Conservation (phyloP, 371 early-diverging fungal genomes). For the Mortierella sp. region DNA sequence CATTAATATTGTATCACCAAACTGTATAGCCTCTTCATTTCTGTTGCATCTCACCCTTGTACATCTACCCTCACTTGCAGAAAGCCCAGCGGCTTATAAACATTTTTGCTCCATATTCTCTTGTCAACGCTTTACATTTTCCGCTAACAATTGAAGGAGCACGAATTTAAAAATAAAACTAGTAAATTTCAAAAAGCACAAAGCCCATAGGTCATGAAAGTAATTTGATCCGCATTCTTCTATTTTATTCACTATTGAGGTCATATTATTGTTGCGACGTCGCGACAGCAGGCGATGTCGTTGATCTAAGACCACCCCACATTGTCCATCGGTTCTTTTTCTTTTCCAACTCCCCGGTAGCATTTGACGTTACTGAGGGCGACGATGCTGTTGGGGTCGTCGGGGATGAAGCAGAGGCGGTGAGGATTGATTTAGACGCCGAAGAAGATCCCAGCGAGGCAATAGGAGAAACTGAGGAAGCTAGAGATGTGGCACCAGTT, state of each 20-base stretch:
- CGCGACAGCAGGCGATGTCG: not conserved
- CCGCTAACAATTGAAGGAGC: not conserved
- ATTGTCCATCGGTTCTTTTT: constrained; percentile 40
- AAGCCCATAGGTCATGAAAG: not conserved
- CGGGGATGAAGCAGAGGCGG: not conserved
- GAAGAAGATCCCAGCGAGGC: not conserved
- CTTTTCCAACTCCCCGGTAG: constrained; percentile 9
- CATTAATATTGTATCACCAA: not conserved
- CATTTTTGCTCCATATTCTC: no score
- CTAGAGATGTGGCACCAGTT: not conserved
- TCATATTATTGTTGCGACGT: not conserved
- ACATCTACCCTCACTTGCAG: not conserved
- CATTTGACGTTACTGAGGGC: not conserved
- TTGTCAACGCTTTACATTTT: no score
- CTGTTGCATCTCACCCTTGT: not conserved
- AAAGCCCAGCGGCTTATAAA: no score
- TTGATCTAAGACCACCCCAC: constrained; percentile 21
- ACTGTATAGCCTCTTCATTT: not conserved
- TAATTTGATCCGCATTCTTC: not conserved
- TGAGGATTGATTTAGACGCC: not conserved
- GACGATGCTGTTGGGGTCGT: not conserved
- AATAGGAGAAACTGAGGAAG: not conserved
- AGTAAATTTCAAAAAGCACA: no score
- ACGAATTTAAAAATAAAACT: no score
- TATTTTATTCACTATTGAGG: not conserved